Base-by-base conservation (phyloP, 2,329 filamentous ascomycete species). In the Stagonosporopsis tanaceti region DNA sequence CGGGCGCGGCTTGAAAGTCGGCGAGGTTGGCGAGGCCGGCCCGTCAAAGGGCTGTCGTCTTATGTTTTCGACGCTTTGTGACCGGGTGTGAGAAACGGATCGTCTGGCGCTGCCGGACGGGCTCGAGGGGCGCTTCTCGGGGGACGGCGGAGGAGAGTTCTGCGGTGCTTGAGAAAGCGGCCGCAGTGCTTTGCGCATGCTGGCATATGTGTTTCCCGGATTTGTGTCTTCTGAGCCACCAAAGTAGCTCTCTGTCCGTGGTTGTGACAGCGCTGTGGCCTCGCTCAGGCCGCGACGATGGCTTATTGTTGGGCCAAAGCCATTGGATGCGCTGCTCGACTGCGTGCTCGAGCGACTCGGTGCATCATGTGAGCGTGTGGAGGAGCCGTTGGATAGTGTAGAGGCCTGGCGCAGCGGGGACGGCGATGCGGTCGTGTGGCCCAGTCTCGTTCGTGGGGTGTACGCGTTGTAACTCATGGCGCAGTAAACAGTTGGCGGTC, bases 271-370 rank as follows among this genome's bases (percentile, higher is more conserved):
- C 40, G 82, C 81, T 58, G 83, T 83, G 55, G 85, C 85, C 80
- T 95, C 91, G 77, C 91, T 94, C 75, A 88, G 84, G 59, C 90
- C 90, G 73, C 92, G 87, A 75, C 87, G 90, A 71, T 94, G 91
- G 46, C 83, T 82, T 47, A 74, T 65, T 50, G 75, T 71, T 28
- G 71, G 73, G 28, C 61, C 61, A 53, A 86, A 85, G 42, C 81
- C 81, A 73, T 85, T 87, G 32, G 91, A 92, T n/a, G 84, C 84
- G 62, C 87, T 84, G 30, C 91, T 94, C 17, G 89, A 91, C 64
- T 89, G 81, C 45, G 90, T 90, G 74, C 89, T 92, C 37, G 87
- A 86, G 51, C 82, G 79, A 69, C 86, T 89, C 51, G 84, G 80
- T 40, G 87, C 87, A 47, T 76, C 74, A 54, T 82, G 81, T 1